Percentiles rank a stretch among this genome's conserved stretches.
phyloP scores from a whole-genome alignment of 2,329 filamentous ascomycete species.

The Xylariaceae sp. region DNA sequence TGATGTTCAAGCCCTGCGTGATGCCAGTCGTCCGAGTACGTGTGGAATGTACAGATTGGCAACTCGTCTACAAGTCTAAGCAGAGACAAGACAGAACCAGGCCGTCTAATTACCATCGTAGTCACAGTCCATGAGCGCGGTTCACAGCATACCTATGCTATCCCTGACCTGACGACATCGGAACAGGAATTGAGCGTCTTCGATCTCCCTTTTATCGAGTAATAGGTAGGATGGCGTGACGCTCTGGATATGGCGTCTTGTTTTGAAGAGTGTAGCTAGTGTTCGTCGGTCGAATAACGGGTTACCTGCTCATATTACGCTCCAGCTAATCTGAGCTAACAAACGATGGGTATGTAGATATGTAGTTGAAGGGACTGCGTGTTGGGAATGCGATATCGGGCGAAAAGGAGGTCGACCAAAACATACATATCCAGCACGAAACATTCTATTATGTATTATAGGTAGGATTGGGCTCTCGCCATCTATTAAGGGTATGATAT shows the following conservation, averaged over 20 bases:
- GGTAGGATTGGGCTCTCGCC: neutral
- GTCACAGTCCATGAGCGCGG: too few species aligned
- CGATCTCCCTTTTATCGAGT: neutral
- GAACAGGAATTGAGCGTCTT: neutral
- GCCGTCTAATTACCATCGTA: too few species aligned
- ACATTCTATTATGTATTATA: neutral
- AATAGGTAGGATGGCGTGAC: neutral
- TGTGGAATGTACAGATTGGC: too few species aligned
- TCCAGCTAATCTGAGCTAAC: neutral
- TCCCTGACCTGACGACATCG: neutral
- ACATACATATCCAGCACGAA: neutral
- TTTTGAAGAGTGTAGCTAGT: neutral
- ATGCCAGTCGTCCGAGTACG: too few species aligned
- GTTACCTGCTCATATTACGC: neutral
- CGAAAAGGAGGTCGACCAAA: neutral
- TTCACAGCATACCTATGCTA: too few species aligned
- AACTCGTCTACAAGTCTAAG: too few species aligned
- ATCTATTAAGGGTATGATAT: neutral
- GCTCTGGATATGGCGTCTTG: neutral
- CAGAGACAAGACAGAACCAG: too few species aligned
- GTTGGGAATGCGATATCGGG: neutral
- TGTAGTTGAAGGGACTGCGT: neutral
- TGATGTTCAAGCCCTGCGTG: too few species aligned
- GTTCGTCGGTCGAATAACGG: neutral
- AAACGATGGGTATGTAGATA: neutral